These are phyloP conservation scores for Xenosphaeropsis pyriputrescens DNA, from an alignment of 2,329 filamentous ascomycete species.

Conservation along the genomic window DNA sequence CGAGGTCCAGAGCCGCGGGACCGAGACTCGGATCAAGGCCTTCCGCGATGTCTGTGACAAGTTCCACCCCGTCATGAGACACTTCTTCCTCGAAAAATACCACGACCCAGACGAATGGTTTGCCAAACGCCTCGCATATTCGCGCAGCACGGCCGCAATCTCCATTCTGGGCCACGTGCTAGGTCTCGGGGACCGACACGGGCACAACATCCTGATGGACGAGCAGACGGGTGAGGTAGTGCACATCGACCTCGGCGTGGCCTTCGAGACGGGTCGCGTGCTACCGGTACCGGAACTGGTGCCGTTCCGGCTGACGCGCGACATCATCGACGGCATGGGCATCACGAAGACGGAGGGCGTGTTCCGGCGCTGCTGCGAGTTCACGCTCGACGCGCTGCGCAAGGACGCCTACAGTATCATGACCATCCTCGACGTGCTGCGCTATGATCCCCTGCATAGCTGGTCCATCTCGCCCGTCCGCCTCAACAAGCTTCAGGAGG, in stretches of 20 bases:
- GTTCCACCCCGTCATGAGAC: constrained; percentile 87
- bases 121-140: constrained; percentile 74
- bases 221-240: constrained; percentile 82
- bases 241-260: constrained; percentile 92
- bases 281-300: constrained; percentile 90
- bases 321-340: constrained; percentile 95
- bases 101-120: constrained; percentile 96
- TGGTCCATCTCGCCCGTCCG: constrained; percentile 75
- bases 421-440: constrained; percentile 92
- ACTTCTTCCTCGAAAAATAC: constrained; percentile 95
- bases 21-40: constrained; percentile 55
- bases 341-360: constrained; percentile 91
- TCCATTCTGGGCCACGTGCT: constrained; percentile 90
- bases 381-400: constrained; percentile 87
- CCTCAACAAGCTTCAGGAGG: constrained; percentile 49
- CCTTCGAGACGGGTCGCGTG: constrained; percentile 93
- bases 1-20: constrained; percentile 52
- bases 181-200: constrained; percentile 85
- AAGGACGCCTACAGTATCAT: constrained; percentile 95
- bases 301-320: constrained; percentile 84
- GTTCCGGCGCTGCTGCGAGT: constrained; percentile 95
- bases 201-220: constrained; percentile 92
- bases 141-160: constrained; percentile 82
- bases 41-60: constrained; percentile 68
- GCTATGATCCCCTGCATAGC: constrained; percentile 94